phyloP scores from a whole-genome alignment of 1,139 yeast species.

The Lodderomyces orthopsilosis region DNA sequence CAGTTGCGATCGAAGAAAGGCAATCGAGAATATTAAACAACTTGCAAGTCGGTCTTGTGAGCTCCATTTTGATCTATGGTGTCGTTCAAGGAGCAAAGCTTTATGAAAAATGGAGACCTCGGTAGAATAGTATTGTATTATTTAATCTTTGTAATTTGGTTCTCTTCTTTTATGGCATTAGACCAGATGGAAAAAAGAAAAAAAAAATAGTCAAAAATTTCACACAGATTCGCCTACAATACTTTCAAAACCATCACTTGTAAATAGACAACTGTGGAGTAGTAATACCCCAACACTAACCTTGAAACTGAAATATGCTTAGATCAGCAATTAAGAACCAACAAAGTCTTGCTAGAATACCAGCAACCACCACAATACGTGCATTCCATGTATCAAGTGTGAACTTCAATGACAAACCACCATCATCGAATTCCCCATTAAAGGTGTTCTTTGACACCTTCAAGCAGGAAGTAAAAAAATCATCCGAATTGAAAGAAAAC shows the following conservation, averaged over 20 bases:
- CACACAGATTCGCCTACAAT: background rate
- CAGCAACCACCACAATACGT: slow-evolving; percentile 8
- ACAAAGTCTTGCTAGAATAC: background rate
- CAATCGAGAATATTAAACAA: slow-evolving; percentile 45
- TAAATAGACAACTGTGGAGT: background rate
- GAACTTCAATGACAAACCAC: slow-evolving; percentile 18
- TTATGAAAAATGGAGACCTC: slow-evolving; percentile 2
- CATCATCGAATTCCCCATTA: slow-evolving; percentile 55
- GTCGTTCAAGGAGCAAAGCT: slow-evolving; percentile 7
- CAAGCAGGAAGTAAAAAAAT: slow-evolving; percentile 85
- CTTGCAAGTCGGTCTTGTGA: slow-evolving; percentile 22
- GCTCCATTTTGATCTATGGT: slow-evolving; percentile 15
- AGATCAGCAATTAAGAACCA: background rate
- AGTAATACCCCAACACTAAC: background rate
- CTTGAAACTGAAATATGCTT: background rate
- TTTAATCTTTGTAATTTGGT: no score
- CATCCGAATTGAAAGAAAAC: slow-evolving; percentile 84
- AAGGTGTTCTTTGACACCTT: slow-evolving; percentile 94
- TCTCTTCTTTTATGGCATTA: no score
- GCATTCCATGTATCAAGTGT: slow-evolving; percentile 11
- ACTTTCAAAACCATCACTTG: background rate
- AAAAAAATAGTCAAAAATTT: background rate
- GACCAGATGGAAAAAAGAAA: slow-evolving; percentile 3
- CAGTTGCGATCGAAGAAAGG: slow-evolving; percentile 52
- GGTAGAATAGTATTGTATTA: background rate